These are phyloP conservation scores for Calendula officinalis DNA, from an alignment of 129 eudicot species.

Conservation along the genomic window DNA sequence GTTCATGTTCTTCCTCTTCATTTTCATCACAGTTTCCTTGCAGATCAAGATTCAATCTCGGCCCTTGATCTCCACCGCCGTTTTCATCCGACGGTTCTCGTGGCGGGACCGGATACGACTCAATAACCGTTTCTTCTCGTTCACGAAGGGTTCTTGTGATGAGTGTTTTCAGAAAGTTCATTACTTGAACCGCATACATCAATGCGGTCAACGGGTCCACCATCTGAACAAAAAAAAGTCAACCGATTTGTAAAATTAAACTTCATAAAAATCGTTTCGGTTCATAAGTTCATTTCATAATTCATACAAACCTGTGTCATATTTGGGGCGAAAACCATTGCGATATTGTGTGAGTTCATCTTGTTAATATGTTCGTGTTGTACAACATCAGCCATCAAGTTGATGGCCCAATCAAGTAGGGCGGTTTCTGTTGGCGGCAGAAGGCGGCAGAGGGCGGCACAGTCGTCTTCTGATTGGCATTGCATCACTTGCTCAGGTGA, in stretches of 20 bases:
- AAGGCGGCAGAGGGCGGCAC: slow-evolving; percentile 59
- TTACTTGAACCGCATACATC: slow-evolving; percentile 92
- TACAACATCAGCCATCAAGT: slow-evolving; percentile 93
- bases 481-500: slow-evolving; percentile 84
- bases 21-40: slow-evolving; percentile 18
- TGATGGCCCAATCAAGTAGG: slow-evolving; percentile 88
- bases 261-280: not conserved
- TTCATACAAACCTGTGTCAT: slow-evolving; percentile 75
- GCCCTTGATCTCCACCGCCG: slow-evolving; percentile 42
- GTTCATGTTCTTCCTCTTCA: slow-evolving; percentile 29
- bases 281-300: not conserved
- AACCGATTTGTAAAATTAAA: not conserved
- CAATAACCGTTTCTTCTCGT: slow-evolving; percentile 47
- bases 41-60: slow-evolving; percentile 30
- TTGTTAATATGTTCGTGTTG: slow-evolving; percentile 73
- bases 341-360: slow-evolving; percentile 88
- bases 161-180: slow-evolving; percentile 89
- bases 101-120: slow-evolving; percentile 37
- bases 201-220: slow-evolving; percentile 53
- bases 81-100: slow-evolving; percentile 54
- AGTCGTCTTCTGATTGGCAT: slow-evolving; percentile 81
- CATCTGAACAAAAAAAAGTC: slow-evolving; percentile 49
- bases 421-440: slow-evolving; percentile 83
- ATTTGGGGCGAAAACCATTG: slow-evolving; percentile 95
- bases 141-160: slow-evolving; percentile 60